phyloP scores from a whole-genome alignment of 1,139 yeast genomes.

The Diutina pseudorugosa region DNA sequence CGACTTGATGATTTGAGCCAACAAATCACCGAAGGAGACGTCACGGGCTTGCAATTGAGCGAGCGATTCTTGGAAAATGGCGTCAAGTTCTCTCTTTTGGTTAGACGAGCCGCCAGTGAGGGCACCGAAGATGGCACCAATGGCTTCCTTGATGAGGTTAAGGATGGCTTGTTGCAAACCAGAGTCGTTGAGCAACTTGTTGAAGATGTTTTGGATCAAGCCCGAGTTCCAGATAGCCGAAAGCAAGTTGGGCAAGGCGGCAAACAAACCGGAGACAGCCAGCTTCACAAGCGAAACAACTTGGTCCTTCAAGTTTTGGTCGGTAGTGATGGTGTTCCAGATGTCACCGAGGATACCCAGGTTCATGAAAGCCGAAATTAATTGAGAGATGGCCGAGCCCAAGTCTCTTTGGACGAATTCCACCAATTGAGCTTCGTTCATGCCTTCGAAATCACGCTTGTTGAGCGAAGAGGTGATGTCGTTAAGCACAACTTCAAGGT shows the following conservation, averaged over 20 bases:
- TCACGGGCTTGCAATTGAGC: constrained; percentile 18
- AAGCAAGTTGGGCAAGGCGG: constrained; percentile 32
- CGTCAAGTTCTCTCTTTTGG: constrained; percentile 12
- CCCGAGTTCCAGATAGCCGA: constrained; percentile 35
- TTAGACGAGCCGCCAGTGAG: constrained; percentile 11
- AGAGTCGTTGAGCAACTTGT: constrained; percentile 4
- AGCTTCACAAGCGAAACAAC: constrained; percentile 19
- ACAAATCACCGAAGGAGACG: constrained; percentile 24
- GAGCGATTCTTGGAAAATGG: constrained; percentile 4
- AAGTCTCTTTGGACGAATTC: constrained; percentile 25
- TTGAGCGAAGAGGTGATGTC: constrained; percentile 21
- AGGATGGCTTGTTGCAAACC: constrained; percentile 12
- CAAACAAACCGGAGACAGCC: constrained; percentile 24
- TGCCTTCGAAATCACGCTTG: constrained; percentile 23
- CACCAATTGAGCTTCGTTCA: constrained; percentile 16
- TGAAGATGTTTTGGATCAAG: constrained; percentile 23
- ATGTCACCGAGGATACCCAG: constrained; percentile 31
- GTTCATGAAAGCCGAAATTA: constrained; percentile 24
- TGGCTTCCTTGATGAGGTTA: constrained; percentile 24
- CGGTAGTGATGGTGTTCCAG: constrained; percentile 24
- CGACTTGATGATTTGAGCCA: constrained; percentile 16
- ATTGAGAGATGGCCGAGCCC: constrained; percentile 23
- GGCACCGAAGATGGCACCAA: constrained; percentile 22
- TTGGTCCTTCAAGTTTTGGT: constrained; percentile 17
- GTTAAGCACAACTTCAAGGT: constrained; percentile 22